Base-by-base conservation (phyloP, 108 stramenopile genomes). In the Fragilariopsis cylindrus region DNA sequence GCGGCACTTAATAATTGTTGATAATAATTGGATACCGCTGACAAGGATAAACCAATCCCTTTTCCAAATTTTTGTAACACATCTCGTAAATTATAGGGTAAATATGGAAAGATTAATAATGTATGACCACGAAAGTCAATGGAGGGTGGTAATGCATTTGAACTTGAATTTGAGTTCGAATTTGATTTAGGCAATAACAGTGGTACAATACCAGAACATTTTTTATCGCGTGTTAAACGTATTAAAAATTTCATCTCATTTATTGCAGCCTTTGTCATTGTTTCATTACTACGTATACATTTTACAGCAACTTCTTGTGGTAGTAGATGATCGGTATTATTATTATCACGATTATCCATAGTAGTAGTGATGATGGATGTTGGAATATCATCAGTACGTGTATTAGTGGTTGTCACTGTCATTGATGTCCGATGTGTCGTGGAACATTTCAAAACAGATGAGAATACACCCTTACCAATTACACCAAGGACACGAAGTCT, bases 391-490 rank as follows among this genome's bases (percentile, higher is more conserved):
- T 52, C n/a, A n/a, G n/a, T 30, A 30, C 30, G 30, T 30, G 1
- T 21, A 21, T 21, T 21, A 1, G 68, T 72, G 1, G 57, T n/a
- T n/a, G n/a, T n/a, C 1, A n/a, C n/a, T n/a, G n/a, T n/a, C n/a
- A n/a, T n/a, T 21, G 21, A 1, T 21, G 21, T 21, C 0, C 1
- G 21, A 21, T 30, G 0, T 8, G 42, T 63, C 21, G 73, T 87
- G 3, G 81, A 71, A 50, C 91, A 92, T 69, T 93, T 91, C 18
- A 99, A 83, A 11, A 99, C 98, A 16, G 96, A 93, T 12, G 92
- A 91, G 83, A 99, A 99, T 7, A 99, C 98, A 11, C 98, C 98
- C 71, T 96, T 94, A 1, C 98, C 98, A 16, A 99, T 82, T 19
- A 96, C 87, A 12, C 97, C 96, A 12, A 90, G 71, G 40, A 97